phyloP scores from a whole-genome alignment of 805 yeast species.

The Kuraishia capsulata region DNA sequence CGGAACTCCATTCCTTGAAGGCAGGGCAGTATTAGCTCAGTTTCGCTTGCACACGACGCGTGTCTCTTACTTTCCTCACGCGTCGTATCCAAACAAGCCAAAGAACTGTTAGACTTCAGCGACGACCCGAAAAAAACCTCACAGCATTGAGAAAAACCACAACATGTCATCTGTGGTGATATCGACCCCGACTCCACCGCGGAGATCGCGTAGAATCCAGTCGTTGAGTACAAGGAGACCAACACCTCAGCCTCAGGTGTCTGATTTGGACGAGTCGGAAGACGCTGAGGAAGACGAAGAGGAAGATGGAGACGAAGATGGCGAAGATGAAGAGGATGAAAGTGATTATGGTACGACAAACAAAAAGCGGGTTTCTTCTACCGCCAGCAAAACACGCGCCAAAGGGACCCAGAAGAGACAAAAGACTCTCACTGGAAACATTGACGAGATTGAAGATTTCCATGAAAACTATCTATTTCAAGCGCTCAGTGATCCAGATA shows the following conservation, averaged over 20 bases:
- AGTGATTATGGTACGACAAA: conserved; percentile 8
- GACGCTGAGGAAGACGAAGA: conserved; percentile 10
- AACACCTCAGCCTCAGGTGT: not conserved
- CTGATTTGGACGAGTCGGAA: not conserved
- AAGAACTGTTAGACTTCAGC: too few relatives aligned
- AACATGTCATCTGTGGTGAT: not conserved
- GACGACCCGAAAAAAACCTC: too few relatives aligned
- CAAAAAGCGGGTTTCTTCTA: not conserved
- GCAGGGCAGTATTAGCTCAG: too few relatives aligned
- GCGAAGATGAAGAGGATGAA: conserved; percentile 10
- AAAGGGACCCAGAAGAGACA: not conserved
- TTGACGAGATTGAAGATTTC: conserved; percentile 31
- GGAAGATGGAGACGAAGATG: too few relatives aligned
- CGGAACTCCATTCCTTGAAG: too few relatives aligned
- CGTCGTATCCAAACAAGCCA: too few relatives aligned
- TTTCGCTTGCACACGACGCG: too few relatives aligned
- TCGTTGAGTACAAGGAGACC: not conserved
- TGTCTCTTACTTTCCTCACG: too few relatives aligned
- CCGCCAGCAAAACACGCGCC: too few relatives aligned
- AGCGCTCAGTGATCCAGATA: conserved; percentile 37
- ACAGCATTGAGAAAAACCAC: too few relatives aligned
- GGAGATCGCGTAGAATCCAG: not conserved
- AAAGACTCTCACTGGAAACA: conserved; percentile 9
- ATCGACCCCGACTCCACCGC: not conserved
- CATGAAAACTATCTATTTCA: conserved; percentile 39